A percentile compares a stretch with the other conserved stretches of the same genome.
Evolutionary conservation across 306 rosid species (phyloP).

Genomic region (Ormosia semicastrata): DNA sequence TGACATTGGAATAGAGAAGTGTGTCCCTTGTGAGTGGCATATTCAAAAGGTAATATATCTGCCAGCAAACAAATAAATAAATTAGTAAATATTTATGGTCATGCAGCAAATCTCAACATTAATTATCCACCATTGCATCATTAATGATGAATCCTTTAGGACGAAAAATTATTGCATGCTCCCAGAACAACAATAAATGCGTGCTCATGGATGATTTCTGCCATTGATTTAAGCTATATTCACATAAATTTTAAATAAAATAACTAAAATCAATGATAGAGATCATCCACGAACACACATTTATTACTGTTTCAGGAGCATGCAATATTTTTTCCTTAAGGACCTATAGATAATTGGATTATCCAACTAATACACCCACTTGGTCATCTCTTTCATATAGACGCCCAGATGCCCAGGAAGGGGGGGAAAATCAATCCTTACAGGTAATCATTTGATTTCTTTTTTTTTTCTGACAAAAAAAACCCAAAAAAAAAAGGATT

Average conservation of each 20-base stretch:
- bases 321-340: background rate
- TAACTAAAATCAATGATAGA: too few species aligned
- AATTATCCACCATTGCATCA: background rate
- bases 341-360: background rate
- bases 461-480: too few species aligned
- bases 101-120: background rate
- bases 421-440: background rate
- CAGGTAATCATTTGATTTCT: background rate
- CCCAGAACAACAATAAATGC: too few species aligned
- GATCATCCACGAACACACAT: too few species aligned
- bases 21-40: conserved; percentile 92
- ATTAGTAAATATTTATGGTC: conserved; percentile 7
- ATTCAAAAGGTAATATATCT: conserved; percentile 65
- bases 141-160: background rate
- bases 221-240: too few species aligned
- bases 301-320: too few species aligned
- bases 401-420: background rate
- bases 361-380: background rate
- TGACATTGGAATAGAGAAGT: conserved; percentile 82
- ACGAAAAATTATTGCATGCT: too few species aligned
- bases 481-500: too few species aligned
- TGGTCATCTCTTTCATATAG: background rate
- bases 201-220: too few species aligned
- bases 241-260: too few species aligned
- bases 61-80: conserved; percentile 23